These are phyloP conservation scores for Luffa aegyptiaca DNA, from an alignment of 306 rosid species.

Conservation along the genomic window DNA sequence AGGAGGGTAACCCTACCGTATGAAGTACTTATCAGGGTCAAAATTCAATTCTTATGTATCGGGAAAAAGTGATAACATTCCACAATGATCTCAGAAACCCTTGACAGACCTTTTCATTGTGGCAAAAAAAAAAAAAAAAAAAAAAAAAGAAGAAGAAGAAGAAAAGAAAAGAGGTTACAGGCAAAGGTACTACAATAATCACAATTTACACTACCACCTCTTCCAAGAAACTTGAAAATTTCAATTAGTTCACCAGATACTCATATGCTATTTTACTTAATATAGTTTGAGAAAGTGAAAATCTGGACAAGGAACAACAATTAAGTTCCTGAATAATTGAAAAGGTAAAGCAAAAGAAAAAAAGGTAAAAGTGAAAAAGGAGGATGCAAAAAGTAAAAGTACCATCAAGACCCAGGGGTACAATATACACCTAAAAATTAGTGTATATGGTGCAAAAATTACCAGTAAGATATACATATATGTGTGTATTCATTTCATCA, in stretches of 20 bases:
- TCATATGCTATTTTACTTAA: background rate
- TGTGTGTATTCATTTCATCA: background rate
- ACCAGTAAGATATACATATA: background rate
- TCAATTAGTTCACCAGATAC: background rate
- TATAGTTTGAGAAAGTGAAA: background rate
- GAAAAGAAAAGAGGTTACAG: background rate
- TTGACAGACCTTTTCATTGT: background rate
- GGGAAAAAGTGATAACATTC: background rate
- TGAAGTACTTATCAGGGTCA: conserved; percentile 3
- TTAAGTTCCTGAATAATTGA: background rate
- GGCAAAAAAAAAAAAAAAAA: background rate
- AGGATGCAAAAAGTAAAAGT: background rate
- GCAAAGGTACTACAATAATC: background rate
- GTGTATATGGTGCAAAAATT: background rate
- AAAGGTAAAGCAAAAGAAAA: background rate
- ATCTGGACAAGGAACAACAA: background rate
- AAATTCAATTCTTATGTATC: background rate
- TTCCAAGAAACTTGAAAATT: background rate
- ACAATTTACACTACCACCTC: background rate
- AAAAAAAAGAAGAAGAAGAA: background rate
- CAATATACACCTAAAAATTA: background rate
- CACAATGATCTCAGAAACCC: background rate
- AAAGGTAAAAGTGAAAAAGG: background rate
- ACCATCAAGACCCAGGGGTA: background rate
- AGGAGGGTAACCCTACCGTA: conserved; percentile 70